Evolutionary conservation across 177 flowering plant species (phyloP), one percentile per base, ranked within the genome.

Genomic region (Telopea speciosissima): DNA sequence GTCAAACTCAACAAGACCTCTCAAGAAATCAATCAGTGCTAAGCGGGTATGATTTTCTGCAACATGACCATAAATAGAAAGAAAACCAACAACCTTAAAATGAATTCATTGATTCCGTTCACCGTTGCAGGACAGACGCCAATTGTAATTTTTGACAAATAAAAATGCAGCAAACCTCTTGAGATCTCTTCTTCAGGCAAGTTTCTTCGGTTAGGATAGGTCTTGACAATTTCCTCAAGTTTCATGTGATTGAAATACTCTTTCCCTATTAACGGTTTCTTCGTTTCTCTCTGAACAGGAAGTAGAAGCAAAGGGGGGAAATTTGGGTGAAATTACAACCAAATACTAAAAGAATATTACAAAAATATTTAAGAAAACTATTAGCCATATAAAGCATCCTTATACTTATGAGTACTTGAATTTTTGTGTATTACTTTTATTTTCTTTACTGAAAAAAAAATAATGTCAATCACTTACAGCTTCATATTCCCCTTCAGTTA

Each of bases 1-100:
- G 83, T 96, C 99, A 83, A 96, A 93, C 82, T 91, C 97, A 59
- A 96, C 88, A 65, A 93, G 93, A 62, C 99, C 99, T 76, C 85
- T 90, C 78, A 96, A 81, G 82, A 96, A 96, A 84, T 96, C 98
- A 82, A 90, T 73, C 73, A 96, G 84, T 24, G 99, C 92, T 62
- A 90, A 77, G 44, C 99, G 92, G 72, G 77, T 79, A 79, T 81
- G 84, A 69, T 78, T 82, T 76, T 96, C 99, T 96, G 97, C 58
- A 73, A 72, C 58, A 81, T 21, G 22, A 68, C 62, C 58, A 74
- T 24, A 17, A 73, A 0, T 65, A 9, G 49, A 33, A 36, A 54
- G 65, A 49, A 52, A 52, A 71, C 75, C 67, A 80, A 42, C 52
- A 21, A 76, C 22, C 24, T 28, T 1, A 24, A 28, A 28, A 44